Evolutionary conservation across 169 alveolate species (phyloP).

Genomic region (Amoebophrya sp.): DNA sequence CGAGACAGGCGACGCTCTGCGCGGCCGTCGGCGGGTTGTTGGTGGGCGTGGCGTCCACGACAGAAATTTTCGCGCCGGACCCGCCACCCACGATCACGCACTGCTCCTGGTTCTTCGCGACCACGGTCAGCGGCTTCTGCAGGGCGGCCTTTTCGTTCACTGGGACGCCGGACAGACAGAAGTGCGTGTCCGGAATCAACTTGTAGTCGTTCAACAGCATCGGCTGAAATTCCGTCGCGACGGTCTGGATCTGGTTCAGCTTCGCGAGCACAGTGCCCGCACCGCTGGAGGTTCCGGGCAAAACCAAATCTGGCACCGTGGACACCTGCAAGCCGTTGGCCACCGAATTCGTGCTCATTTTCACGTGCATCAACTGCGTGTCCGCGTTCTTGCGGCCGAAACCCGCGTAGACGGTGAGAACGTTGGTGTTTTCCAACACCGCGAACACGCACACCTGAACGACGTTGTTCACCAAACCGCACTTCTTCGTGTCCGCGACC

Average conservation of each 20-base stretch:
- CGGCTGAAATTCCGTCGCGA: not conserved
- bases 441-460: not conserved
- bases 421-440: not conserved
- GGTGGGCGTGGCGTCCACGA: not conserved
- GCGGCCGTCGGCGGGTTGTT: not conserved
- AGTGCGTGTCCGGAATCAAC: not conserved
- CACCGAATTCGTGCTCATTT: not conserved
- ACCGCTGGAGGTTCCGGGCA: not conserved
- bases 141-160: not conserved
- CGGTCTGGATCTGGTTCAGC: not conserved
- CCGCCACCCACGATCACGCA: not conserved
- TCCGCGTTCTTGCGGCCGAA: not conserved
- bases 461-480: not conserved
- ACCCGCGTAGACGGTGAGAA: not conserved
- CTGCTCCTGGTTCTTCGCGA: not conserved
- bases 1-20: not conserved
- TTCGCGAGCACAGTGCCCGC: not conserved
- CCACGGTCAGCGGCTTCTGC: not conserved
- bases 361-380: not conserved
- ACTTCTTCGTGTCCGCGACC: not conserved
- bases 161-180: not conserved
- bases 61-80: not conserved
- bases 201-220: not conserved
- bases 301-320: not conserved
- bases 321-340: not conserved